Conservation (phyloP, 2,329 filamentous ascomycete species). For the Epichloe gansuensis region DNA sequence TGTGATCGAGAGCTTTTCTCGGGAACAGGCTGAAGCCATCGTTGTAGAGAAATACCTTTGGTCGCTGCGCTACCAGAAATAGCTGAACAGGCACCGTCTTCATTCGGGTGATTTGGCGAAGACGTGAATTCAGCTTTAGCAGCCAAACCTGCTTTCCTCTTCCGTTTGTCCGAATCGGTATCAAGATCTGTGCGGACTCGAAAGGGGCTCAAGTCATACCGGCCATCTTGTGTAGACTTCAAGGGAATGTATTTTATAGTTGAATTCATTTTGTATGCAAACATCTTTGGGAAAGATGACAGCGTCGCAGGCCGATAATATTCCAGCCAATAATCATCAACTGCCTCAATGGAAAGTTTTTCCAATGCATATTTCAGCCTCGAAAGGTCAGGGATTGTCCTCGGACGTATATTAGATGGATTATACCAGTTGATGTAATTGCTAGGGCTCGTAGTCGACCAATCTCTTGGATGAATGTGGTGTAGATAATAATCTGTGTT, state of each 20-base stretch:
- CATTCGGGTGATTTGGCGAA: constrained; percentile 16
- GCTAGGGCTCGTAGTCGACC: constrained; percentile 47
- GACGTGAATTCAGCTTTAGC: constrained; percentile 49
- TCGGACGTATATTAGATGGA: constrained; percentile 54
- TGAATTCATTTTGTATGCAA: constrained; percentile 84
- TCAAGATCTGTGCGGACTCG: constrained; percentile 58
- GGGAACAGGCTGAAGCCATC: constrained; percentile 45
- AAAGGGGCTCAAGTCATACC: constrained; percentile 82
- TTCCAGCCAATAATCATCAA: constrained; percentile 95
- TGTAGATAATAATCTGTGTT: constrained; percentile 93
- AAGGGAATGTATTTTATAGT: constrained; percentile 74
- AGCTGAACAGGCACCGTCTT: constrained; percentile 29
- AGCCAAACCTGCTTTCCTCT: constrained; percentile 53
- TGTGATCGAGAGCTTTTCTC: constrained; percentile 19
- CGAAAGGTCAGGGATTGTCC: constrained; percentile 38
- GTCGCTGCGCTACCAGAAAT: constrained; percentile 26
- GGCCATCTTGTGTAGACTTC: constrained; percentile 57
- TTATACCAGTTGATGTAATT: constrained; percentile 89
- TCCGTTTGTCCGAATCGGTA: constrained; percentile 49
- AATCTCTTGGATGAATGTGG: constrained; percentile 68
- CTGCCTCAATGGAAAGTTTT: constrained; percentile 42
- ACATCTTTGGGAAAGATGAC: constrained; percentile 85
- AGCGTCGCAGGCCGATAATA: constrained; percentile 85
- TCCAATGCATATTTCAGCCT: constrained; percentile 23
- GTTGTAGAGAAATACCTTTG: constrained; percentile 43